A percentile compares a stretch with the other conserved stretches of the same genome.
Evolutionary conservation across 805 yeast genomes (phyloP).

Genomic region (Suhomyces tanzawaensis): DNA sequence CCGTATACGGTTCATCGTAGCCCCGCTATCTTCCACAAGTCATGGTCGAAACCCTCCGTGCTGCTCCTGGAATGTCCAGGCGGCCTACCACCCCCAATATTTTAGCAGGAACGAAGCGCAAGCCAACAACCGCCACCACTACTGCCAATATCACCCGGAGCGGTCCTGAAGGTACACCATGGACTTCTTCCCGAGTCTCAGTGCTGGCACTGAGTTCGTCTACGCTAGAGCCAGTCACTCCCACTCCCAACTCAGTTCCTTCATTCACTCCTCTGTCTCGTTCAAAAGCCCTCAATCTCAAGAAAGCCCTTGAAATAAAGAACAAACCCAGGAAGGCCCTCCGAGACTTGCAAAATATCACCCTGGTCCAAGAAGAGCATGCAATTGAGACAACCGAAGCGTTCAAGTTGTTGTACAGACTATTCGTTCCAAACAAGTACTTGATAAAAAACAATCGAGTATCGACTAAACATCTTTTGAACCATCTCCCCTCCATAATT

Average conservation of each 20-base stretch:
- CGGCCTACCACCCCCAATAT: slow-evolving; percentile 1
- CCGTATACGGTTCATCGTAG: no score
- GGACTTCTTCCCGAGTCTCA: not conserved
- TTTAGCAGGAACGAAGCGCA: not conserved
- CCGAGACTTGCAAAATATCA: not conserved
- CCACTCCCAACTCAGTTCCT: not conserved
- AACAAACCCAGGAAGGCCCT: slow-evolving; percentile 2
- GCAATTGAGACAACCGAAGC: slow-evolving; percentile 20
- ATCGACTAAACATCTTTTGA: slow-evolving; percentile 23
- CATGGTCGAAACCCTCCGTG: no score
- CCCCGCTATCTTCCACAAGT: no score
- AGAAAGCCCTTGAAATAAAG: slow-evolving; percentile 1
- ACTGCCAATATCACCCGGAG: slow-evolving; percentile 3
- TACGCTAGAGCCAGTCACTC: not conserved
- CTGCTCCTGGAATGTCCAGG: no score
- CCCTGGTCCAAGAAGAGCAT: not conserved
- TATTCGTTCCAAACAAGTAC: slow-evolving; percentile 34
- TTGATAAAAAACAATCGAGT: slow-evolving; percentile 29
- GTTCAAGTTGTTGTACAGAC: slow-evolving; percentile 29
- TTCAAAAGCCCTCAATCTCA: not conserved
- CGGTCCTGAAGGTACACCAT: slow-evolving; percentile 1
- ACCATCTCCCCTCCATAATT: slow-evolving; percentile 29
- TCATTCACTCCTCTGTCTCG: not conserved
- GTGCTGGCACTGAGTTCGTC: not conserved
- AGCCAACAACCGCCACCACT: slow-evolving; percentile 6